Evolutionary conservation across 2,329 filamentous ascomycete genomes (phyloP).

Genomic region (Leptographium radiaticola): DNA sequence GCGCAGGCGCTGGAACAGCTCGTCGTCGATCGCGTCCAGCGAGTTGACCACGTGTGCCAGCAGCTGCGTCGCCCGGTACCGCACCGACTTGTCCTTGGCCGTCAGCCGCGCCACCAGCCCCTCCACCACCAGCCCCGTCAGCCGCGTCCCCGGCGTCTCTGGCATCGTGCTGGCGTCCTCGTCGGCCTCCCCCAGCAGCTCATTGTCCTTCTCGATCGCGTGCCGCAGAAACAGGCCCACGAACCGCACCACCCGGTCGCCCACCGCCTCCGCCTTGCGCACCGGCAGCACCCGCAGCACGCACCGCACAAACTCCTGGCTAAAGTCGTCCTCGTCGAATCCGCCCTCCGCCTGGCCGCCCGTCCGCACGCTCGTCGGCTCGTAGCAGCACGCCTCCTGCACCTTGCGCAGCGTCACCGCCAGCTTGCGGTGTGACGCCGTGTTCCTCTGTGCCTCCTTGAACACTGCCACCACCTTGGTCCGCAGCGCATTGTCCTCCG

Average conservation of each 20-base stretch:
- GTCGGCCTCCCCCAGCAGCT: slow-evolving; percentile 50
- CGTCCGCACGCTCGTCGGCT: slow-evolving; percentile 35
- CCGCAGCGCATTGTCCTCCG: slow-evolving; percentile 56
- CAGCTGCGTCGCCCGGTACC: slow-evolving; percentile 81
- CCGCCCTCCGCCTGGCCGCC: slow-evolving; percentile 26
- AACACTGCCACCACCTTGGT: slow-evolving; percentile 61
- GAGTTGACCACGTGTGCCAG: slow-evolving; percentile 87
- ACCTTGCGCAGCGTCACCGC: slow-evolving; percentile 79
- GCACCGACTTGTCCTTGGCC: slow-evolving; percentile 84
- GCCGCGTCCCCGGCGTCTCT: slow-evolving; percentile 72
- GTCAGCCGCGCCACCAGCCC: slow-evolving; percentile 62
- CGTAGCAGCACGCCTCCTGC: slow-evolving; percentile 71
- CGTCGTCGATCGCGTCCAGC: slow-evolving; percentile 82
- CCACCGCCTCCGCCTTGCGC: slow-evolving; percentile 82
- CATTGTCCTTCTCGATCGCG: slow-evolving; percentile 56
- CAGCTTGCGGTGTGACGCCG: slow-evolving; percentile 79
- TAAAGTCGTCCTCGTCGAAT: slow-evolving; percentile 78
- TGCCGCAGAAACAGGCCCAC: slow-evolving; percentile 75
- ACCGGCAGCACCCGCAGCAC: slow-evolving; percentile 70
- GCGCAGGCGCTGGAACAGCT: slow-evolving; percentile 71
- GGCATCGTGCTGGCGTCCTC: slow-evolving; percentile 58
- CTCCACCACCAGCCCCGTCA: slow-evolving; percentile 62
- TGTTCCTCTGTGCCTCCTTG: slow-evolving; percentile 75
- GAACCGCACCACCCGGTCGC: slow-evolving; percentile 76
- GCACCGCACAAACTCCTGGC: slow-evolving; percentile 71